Evolutionary conservation across 1,284 basidiomycete genomes (phyloP).

Genomic region (Cryptococcus sp.): DNA sequence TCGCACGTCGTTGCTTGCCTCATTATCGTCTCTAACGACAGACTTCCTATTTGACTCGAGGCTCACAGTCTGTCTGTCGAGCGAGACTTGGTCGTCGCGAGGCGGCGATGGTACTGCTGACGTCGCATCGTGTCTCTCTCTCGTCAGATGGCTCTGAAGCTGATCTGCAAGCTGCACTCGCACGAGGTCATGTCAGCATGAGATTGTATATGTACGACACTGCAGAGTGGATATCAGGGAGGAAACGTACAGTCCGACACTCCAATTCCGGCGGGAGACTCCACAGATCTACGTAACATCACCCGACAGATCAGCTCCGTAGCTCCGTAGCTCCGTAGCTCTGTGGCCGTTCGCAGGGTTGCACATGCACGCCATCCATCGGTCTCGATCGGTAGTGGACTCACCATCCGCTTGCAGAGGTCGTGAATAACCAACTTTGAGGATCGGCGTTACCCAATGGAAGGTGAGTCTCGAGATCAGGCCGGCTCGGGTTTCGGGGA

Average conservation of each 20-base stretch:
- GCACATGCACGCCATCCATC: no score
- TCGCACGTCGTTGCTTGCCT: slow-evolving; percentile 12
- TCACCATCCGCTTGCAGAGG: slow-evolving; percentile 35
- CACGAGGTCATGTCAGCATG: no score
- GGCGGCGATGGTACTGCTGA: no score
- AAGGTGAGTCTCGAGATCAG: slow-evolving; percentile 24
- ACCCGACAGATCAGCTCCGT: slow-evolving; percentile 1
- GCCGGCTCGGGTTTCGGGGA: slow-evolving; percentile 24
- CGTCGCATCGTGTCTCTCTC: no score
- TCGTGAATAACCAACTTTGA: slow-evolving; percentile 34
- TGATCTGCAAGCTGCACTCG: slow-evolving; percentile 13
- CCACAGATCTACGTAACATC: slow-evolving; percentile 28
- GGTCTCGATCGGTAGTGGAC: not conserved
- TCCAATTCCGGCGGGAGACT: slow-evolving; percentile 20
- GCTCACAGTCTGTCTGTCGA: no score
- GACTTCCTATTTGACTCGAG: no score
- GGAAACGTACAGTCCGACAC: slow-evolving; percentile 20
- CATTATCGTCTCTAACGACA: slow-evolving; percentile 1
- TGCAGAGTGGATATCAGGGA: not conserved
- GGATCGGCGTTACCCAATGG: slow-evolving; percentile 34
- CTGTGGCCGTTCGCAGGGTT: not conserved
- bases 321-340: not conserved
- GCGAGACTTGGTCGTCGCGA: no score
- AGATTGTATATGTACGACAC: not conserved
- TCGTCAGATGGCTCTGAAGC: slow-evolving; percentile 5